Conservation (phyloP, 2,329 filamentous ascomycete genomes). For the Colletotrichum melonis region DNA sequence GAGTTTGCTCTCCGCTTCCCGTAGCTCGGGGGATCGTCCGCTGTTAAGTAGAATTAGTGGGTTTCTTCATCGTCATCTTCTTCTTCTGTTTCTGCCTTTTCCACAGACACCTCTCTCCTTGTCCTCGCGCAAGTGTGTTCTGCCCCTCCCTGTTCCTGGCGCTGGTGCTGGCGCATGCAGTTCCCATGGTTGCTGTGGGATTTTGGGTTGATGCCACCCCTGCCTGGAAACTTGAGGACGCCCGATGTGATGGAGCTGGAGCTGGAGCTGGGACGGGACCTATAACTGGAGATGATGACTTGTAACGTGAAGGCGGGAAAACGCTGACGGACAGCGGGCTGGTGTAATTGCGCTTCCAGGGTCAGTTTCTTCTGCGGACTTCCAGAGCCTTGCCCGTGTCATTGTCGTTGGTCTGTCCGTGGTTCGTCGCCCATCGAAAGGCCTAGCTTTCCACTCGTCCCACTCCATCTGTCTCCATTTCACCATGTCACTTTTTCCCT, state of each 20-base stretch:
- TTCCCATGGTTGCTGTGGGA: background rate
- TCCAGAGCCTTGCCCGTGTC: background rate
- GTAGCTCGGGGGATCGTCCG: slow-evolving; percentile 10
- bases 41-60: slow-evolving; percentile 28
- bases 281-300: background rate
- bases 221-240: background rate
- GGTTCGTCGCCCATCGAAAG: background rate
- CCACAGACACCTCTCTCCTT: background rate
- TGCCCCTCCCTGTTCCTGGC: slow-evolving; percentile 26
- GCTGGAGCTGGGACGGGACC: background rate
- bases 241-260: background rate
- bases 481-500: background rate
- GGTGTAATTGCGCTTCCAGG: slow-evolving; percentile 2
- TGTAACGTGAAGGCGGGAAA: background rate
- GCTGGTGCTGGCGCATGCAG: background rate
- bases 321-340: background rate
- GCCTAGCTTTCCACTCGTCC: background rate
- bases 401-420: background rate
- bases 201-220: background rate
- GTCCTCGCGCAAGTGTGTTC: background rate
- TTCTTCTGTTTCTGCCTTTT: background rate
- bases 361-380: background rate
- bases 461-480: background rate
- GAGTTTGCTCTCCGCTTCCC: background rate
- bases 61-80: background rate